A percentile compares a stretch with the other conserved stretches of the same genome.
These are phyloP conservation scores for Aspergillus candidus DNA, from an alignment of 2,329 filamentous ascomycete genomes.

Conservation along the genomic window DNA sequence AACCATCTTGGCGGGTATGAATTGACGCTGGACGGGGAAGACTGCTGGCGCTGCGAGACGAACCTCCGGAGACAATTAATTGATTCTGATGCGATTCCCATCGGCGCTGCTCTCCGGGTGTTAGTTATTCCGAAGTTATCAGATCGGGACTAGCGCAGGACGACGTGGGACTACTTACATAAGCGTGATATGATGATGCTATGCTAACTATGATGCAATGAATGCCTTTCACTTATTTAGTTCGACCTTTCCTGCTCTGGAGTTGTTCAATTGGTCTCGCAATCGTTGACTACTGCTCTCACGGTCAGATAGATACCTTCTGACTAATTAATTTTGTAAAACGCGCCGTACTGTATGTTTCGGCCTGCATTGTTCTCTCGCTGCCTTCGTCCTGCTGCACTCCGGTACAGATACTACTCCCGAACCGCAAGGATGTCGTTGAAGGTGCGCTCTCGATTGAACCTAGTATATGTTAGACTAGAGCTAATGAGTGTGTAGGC, in stretches of 20 bases:
- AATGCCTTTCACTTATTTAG: too few relatives aligned
- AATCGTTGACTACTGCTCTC: too few relatives aligned
- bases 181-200: conserved; percentile 18
- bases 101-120: conserved; percentile 14
- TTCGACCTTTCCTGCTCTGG: too few relatives aligned
- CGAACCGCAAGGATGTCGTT: conserved; percentile 36
- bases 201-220: conserved; percentile 15
- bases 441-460: conserved; percentile 26
- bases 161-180: conserved; percentile 6
- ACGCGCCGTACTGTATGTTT: conserved; percentile 22
- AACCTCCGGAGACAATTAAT: conserved; percentile 8
- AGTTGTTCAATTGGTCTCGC: neutral
- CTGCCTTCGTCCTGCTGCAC: conserved; percentile 6
- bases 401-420: conserved; percentile 17
- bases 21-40: neutral
- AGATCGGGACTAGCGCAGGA: conserved; percentile 19
- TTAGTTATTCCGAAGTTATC: conserved; percentile 19
- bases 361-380: conserved; percentile 8
- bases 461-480: too few relatives aligned
- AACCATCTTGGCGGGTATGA: conserved; percentile 60
- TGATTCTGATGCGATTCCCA: conserved; percentile 25
- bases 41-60: neutral
- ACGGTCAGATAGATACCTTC: too few relatives aligned
- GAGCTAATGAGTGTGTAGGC: conserved; percentile 50
- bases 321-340: neutral